Base-by-base conservation (phyloP, 257 asterid species). In the Prunella vulgaris region DNA sequence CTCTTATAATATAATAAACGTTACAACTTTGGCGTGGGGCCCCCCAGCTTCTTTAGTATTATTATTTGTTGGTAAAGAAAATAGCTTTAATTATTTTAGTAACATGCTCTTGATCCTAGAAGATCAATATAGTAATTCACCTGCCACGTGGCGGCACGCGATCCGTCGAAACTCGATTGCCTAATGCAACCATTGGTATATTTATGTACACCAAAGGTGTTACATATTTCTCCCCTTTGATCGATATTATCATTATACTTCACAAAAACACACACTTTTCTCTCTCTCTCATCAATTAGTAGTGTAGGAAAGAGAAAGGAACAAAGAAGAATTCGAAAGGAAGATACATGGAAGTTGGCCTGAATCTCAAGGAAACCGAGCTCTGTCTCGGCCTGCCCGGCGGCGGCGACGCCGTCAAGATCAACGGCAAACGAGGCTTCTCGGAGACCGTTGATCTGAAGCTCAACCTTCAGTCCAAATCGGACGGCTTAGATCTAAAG, bases 31-130 rank as follows among this genome's bases (percentile, higher is more conserved):
- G 70, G 32, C 2, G 59, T 52, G 21, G 53, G 37, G 13, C 58
- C 64, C 60, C 1, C 2, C 5, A 32, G 5, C 0, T 53, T 7
- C 10, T 30, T 51, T 15, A 44, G 52, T 35, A 8, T 18, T 18
- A 10, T 53, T 56, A 35, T 18, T 24, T 65, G 66, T 24, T 24
- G 46, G 66, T 18, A 33, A 70, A 57, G 48, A 69, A 66, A 77
- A 56, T 44, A 21, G 51, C 60, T 77, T 68, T 68, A 80, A 79
- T 71, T 80, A 79, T 79, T 74, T 73, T 77, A 80, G 88, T 79
- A 88, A 85, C 96, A 85, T 90, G 96, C 82, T 70, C 79, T 76
- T 82, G 97, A 88, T 88, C 96, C 90, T 79, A 83, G 46, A 79
- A 75, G 76, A 81, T 83, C 84, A 74, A 72, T 79, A 78, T 56